These are phyloP conservation scores for Entonaema liquescens DNA, from an alignment of 495 filamentous ascomycete species.

Conservation along the genomic window DNA sequence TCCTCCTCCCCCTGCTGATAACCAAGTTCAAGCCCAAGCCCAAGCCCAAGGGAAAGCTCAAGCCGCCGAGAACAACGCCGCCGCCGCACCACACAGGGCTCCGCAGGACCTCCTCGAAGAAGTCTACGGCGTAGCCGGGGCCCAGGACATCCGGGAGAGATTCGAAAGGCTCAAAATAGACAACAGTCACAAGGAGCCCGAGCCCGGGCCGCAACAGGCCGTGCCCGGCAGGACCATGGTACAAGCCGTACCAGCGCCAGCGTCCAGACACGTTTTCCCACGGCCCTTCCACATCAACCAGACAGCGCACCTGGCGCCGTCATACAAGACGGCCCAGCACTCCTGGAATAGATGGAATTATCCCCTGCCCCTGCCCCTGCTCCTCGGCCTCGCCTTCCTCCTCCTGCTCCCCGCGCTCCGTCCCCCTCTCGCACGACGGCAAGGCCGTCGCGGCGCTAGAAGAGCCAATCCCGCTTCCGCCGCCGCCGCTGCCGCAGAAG, in stretches of 20 bases:
- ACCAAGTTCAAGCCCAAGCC: neutral
- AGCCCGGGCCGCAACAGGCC: neutral
- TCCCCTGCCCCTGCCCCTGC: no score
- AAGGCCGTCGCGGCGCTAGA: no score
- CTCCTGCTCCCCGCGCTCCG: no score
- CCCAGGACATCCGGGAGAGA: neutral
- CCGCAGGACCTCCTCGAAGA: neutral
- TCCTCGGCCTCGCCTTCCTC: no score
- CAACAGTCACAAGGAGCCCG: no score
- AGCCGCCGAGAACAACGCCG: neutral
- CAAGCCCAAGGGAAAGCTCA: no score
- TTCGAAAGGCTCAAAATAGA: neutral
- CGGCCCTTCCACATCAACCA: slow-evolving; percentile 22
- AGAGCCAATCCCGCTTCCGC: no score
- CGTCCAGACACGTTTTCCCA: neutral
- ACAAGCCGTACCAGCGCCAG: neutral
- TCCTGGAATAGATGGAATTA: no score
- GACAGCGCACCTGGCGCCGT: slow-evolving; percentile 12
- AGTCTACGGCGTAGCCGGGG: neutral
- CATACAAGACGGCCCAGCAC: slow-evolving; percentile 7
- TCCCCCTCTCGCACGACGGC: no score
- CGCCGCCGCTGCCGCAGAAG: neutral
- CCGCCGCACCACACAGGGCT: neutral
- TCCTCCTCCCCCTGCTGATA: neutral
- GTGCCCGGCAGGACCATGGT: neutral